Conservation (phyloP, 805 yeast genomes). For the Kuraishia ogatae region DNA sequence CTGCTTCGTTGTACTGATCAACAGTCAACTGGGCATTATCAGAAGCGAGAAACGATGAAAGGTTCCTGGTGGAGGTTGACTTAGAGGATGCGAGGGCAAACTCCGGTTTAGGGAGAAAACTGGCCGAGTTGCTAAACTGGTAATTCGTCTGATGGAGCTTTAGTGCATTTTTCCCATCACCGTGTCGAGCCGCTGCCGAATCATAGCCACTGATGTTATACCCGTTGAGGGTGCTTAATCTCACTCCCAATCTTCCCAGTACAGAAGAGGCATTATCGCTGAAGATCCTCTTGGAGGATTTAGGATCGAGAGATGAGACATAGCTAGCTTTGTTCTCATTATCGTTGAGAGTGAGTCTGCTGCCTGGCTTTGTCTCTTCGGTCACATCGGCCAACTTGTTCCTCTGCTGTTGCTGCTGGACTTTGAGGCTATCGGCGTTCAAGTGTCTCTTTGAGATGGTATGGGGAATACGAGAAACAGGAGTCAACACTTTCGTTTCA, state of each 20-base stretch:
- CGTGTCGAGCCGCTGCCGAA: neutral
- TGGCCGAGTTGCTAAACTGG: neutral
- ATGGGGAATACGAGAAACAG: neutral
- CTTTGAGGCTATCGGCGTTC: neutral
- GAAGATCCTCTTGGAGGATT: slow-evolving; percentile 3
- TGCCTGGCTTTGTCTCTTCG: neutral
- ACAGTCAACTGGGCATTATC: slow-evolving; percentile 3
- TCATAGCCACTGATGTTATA: slow-evolving; percentile 2
- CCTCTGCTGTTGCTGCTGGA: neutral
- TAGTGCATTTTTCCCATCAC: neutral
- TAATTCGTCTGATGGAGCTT: neutral
- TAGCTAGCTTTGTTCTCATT: neutral
- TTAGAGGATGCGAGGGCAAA: slow-evolving; percentile 1
- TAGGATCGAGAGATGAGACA: slow-evolving; percentile 17
- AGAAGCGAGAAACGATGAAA: slow-evolving; percentile 12
- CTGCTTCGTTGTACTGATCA: slow-evolving; percentile 2
- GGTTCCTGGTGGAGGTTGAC: slow-evolving; percentile 20
- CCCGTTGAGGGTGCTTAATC: slow-evolving; percentile 16
- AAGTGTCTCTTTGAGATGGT: neutral
- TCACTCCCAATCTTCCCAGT: slow-evolving; percentile 19
- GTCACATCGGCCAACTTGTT: neutral
- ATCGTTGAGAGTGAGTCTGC: neutral
- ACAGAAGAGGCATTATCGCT: slow-evolving; percentile 14
- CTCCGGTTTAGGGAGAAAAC: neutral
- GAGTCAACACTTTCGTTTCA: neutral